Percentiles rank a stretch among this genome's conserved stretches.
phyloP scores from a whole-genome alignment of 345 rosid species.

The Salix udensis region DNA sequence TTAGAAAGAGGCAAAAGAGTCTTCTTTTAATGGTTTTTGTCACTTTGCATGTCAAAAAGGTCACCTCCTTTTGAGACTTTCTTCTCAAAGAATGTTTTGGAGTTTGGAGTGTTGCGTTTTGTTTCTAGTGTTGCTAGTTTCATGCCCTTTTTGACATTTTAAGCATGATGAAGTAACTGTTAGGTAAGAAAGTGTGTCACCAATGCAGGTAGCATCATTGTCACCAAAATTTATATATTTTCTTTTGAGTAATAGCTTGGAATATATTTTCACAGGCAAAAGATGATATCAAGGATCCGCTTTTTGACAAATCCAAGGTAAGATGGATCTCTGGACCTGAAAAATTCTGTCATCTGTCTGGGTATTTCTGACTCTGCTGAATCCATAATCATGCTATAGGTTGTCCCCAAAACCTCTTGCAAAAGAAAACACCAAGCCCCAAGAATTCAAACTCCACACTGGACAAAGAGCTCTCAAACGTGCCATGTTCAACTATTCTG shows the following conservation, averaged over 20 bases:
- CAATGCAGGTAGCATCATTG: too few species aligned
- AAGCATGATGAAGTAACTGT: too few species aligned
- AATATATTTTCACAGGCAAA: constrained; percentile 21
- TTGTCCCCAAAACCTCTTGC: constrained; percentile 29
- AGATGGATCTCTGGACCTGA: neutral
- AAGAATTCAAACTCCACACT: constrained; percentile 69
- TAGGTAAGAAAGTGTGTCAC: too few species aligned
- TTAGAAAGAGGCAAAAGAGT: too few species aligned
- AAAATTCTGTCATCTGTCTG: neutral
- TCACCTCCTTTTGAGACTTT: too few species aligned
- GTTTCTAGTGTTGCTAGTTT: too few species aligned
- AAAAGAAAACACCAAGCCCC: constrained; percentile 66
- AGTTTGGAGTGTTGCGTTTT: too few species aligned
- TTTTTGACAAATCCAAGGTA: constrained; percentile 27
- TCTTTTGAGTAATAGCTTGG: neutral
- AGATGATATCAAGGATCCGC: constrained; percentile 31
- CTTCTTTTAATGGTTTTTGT: too few species aligned
- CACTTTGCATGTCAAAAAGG: too few species aligned
- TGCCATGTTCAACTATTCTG: constrained; percentile 82
- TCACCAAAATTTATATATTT: too few species aligned
- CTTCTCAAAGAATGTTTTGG: too few species aligned
- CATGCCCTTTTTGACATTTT: too few species aligned
- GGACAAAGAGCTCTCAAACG: constrained; percentile 76
- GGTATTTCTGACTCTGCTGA: neutral
- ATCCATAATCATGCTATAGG: neutral